phyloP scores from a whole-genome alignment of 2,329 filamentous ascomycete species.

The Ramularia collo-cygni region DNA sequence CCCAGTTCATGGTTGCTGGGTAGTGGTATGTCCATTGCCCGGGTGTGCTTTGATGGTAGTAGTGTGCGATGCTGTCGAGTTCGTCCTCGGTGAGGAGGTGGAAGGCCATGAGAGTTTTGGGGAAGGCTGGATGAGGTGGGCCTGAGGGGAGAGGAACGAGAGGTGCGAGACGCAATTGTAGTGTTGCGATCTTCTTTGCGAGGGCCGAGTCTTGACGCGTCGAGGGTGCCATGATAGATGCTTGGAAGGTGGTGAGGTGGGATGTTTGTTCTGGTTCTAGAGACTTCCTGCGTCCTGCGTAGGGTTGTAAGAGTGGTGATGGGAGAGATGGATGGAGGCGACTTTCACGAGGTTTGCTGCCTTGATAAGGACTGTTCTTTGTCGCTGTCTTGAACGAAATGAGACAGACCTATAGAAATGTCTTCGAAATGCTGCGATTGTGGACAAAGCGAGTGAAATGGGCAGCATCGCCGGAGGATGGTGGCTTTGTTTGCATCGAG shows the following conservation, averaged over 20 bases:
- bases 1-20: constrained; percentile 63
- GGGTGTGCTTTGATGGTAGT: constrained; percentile 64
- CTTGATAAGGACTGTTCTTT: constrained; percentile 8
- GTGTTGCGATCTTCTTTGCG: constrained; percentile 55
- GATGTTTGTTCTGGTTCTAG: background rate
- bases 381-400: constrained; percentile 6
- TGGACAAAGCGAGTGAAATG: constrained; percentile 4
- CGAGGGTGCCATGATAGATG: constrained; percentile 24
- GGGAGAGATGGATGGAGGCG: constrained; percentile 1
- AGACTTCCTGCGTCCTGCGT: constrained; percentile 16
- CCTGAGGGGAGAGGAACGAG: constrained; percentile 55
- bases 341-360: constrained; percentile 1
- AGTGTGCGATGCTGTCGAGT: constrained; percentile 62
- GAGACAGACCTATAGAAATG: constrained; percentile 1
- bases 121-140: constrained; percentile 58
- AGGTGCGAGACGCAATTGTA: constrained; percentile 59
- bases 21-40: constrained; percentile 52
- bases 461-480: background rate
- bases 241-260: constrained; percentile 1
- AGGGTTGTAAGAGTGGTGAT: constrained; percentile 4
- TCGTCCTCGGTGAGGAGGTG: constrained; percentile 66
- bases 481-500: background rate
- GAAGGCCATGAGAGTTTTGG: constrained; percentile 60
- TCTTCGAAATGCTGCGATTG: background rate
- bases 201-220: constrained; percentile 37